These are phyloP conservation scores for Penicillium concentricum DNA, from an alignment of 2,329 filamentous ascomycete genomes.

Conservation along the genomic window DNA sequence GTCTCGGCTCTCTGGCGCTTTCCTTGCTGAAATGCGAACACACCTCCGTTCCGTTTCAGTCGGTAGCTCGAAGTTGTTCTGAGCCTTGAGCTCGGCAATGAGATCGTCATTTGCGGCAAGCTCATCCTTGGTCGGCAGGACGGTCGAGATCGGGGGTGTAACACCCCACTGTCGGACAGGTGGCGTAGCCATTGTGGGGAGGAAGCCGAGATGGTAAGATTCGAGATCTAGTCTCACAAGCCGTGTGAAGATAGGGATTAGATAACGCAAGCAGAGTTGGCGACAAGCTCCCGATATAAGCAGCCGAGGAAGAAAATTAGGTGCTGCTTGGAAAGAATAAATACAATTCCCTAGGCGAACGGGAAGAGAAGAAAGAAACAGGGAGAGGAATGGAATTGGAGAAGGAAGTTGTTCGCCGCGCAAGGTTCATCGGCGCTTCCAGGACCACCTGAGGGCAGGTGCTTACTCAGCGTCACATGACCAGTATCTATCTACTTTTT, in stretches of 20 bases:
- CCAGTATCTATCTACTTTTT: background rate
- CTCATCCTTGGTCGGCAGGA: conserved; percentile 74
- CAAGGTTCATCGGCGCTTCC: conserved; percentile 15
- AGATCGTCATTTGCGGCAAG: conserved; percentile 74
- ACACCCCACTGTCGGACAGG: conserved; percentile 63
- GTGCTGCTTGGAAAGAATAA: background rate
- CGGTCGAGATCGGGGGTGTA: conserved; percentile 77
- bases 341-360: background rate
- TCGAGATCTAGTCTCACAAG: background rate
- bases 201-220: background rate
- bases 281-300: background rate
- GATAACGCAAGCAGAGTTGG: conserved; percentile 7
- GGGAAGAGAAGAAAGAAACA: background rate
- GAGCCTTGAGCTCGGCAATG: conserved; percentile 76
- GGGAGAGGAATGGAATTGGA: conserved; percentile 7
- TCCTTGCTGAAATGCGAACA: conserved; percentile 5
- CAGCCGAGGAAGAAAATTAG: background rate
- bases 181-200: conserved; percentile 35
- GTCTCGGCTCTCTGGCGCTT: background rate
- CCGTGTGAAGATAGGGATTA: conserved; percentile 18
- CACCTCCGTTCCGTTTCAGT: conserved; percentile 82
- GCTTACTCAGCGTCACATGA: conserved; percentile 26
- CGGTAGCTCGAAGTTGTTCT: conserved; percentile 87
- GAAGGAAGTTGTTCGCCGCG: conserved; percentile 2
- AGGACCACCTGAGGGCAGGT: background rate